phyloP scores from a whole-genome alignment of 371 early-diverging fungal genomes.

The Gilbertella persicaria region DNA sequence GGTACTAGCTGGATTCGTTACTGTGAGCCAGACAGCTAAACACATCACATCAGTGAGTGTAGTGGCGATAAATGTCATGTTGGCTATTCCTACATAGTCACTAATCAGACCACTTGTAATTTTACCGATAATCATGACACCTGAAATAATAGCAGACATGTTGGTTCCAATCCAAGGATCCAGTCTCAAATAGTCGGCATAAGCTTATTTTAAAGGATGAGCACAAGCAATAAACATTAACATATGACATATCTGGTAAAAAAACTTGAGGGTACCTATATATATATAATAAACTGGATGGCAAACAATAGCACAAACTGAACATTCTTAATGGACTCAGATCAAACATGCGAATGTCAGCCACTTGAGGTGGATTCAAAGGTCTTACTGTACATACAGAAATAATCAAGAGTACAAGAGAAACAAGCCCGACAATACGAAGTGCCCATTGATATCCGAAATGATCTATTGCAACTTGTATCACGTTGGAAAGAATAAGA shows the following conservation, averaged over 20 bases:
- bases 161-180: constrained; percentile 37
- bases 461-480: constrained; percentile 35
- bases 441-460: constrained; percentile 31
- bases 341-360: constrained; percentile 18
- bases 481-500: constrained; percentile 60
- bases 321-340: constrained; percentile 33
- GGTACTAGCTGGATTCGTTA: constrained; percentile 33
- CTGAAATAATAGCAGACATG: constrained; percentile 51
- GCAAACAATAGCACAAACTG: constrained; percentile 35
- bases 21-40: constrained; percentile 42
- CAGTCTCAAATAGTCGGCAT: constrained; percentile 35
- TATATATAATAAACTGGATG: constrained; percentile 38
- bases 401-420: constrained; percentile 47
- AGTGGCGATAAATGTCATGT: constrained; percentile 46
- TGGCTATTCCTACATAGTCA: constrained; percentile 63
- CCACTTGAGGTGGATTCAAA: constrained; percentile 29
- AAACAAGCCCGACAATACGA: constrained; percentile 53
- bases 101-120: constrained; percentile 52
- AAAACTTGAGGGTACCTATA: constrained; percentile 17
- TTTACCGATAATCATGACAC: constrained; percentile 55
- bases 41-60: constrained; percentile 45
- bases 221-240: neutral
- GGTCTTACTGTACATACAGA: constrained; percentile 52
- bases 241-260: constrained; percentile 7
- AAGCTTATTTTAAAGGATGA: constrained; percentile 26